A percentile compares a stretch with the other conserved stretches of the same genome.
phyloP scores from a whole-genome alignment of 148 eudicot genomes.

The Vaccinium macrocarpon region DNA sequence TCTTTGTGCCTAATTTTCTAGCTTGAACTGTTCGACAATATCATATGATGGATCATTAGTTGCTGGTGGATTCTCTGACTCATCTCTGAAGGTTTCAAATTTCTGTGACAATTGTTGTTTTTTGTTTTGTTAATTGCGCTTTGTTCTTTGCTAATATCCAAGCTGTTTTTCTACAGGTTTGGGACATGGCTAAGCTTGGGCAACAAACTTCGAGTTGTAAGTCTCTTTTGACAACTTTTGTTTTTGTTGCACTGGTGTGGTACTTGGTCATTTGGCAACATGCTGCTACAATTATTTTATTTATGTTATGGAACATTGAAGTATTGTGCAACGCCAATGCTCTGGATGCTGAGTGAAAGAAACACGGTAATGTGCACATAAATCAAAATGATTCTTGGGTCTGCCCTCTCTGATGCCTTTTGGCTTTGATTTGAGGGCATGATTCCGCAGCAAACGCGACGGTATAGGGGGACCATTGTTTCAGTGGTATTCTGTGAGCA shows the following conservation, averaged over 20 bases:
- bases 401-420: too few relatives aligned
- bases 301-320: not conserved
- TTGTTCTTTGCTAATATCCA: slow-evolving; percentile 13
- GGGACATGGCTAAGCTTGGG: slow-evolving; percentile 98
- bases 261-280: not conserved
- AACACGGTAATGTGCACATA: too few relatives aligned
- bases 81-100: slow-evolving; percentile 71
- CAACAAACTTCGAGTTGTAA: slow-evolving; percentile 64
- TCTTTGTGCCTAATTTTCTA: slow-evolving; percentile 22
- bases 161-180: slow-evolving; percentile 47
- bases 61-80: slow-evolving; percentile 99
- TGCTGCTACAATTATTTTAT: not conserved
- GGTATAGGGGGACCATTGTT: too few relatives aligned
- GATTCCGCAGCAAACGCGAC: too few relatives aligned
- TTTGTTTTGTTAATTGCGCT: not conserved
- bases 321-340: too few relatives aligned
- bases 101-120: slow-evolving; percentile 2
- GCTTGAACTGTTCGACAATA: slow-evolving; percentile 89
- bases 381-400: too few relatives aligned
- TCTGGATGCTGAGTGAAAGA: too few relatives aligned
- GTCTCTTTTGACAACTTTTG: slow-evolving; percentile 23
- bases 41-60: slow-evolving; percentile 95
- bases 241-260: not conserved
- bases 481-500: too few relatives aligned
- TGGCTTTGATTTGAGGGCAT: too few relatives aligned